These are phyloP conservation scores for Cryoendolithus antarcticus DNA, from an alignment of 2,329 filamentous ascomycete genomes.

Conservation along the genomic window DNA sequence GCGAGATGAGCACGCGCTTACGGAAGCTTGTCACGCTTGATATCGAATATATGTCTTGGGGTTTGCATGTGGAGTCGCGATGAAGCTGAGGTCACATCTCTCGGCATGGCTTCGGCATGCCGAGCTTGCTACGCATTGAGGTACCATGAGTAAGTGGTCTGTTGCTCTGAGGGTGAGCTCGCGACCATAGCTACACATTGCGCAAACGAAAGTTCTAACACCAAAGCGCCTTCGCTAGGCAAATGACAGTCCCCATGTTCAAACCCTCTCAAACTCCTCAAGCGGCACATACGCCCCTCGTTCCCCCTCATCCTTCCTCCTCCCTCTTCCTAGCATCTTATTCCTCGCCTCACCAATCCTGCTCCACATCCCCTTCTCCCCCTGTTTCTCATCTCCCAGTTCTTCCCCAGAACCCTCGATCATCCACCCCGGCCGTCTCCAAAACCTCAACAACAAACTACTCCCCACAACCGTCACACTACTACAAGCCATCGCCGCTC, in stretches of 20 bases:
- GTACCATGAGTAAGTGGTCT: too few relatives aligned
- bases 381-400: constrained; percentile 1
- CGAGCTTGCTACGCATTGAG: too few relatives aligned
- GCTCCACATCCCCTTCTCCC: constrained; percentile 7
- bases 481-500: constrained; percentile 83
- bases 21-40: too few relatives aligned
- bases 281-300: constrained; percentile 34
- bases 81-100: too few relatives aligned
- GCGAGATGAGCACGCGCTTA: too few relatives aligned
- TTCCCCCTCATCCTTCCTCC: constrained; percentile 22
- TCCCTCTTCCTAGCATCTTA: constrained; percentile 16
- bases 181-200: too few relatives aligned
- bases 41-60: too few relatives aligned
- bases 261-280: constrained; percentile 26
- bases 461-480: constrained; percentile 82
- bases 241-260: neutral
- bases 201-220: too few relatives aligned
- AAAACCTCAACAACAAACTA: constrained; percentile 73
- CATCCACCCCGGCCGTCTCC: constrained; percentile 81
- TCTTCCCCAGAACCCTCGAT: constrained; percentile 5
- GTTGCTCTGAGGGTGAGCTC: too few relatives aligned
- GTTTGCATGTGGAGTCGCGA: too few relatives aligned
- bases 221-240: too few relatives aligned
- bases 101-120: too few relatives aligned
- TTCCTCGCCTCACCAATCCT: constrained; percentile 8